Base-by-base conservation (phyloP, 2,329 filamentous ascomycete species). In the Cercospora sp. region DNA sequence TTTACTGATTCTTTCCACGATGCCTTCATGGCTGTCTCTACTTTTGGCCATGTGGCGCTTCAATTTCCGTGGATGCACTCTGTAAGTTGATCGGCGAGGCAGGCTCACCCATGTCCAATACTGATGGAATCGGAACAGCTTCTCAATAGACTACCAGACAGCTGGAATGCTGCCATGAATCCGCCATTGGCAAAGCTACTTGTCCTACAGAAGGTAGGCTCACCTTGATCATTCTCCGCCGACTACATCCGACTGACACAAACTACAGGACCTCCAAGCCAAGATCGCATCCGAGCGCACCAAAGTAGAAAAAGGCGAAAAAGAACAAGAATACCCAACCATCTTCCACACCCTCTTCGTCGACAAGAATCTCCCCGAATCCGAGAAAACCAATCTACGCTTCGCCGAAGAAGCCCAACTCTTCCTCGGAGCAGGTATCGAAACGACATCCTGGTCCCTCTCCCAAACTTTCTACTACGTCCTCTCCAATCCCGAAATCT, bases 331-430 rank as follows among this genome's bases (percentile, higher is more conserved):
- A 55, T 66, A 70, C 28, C 67, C 69, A 3, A 74, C 72, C 12
- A 73, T 72, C 63, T 72, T 73, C 63, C 71, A 74, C 24, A 71
- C 68, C 12, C 66, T 75, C 1, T 61, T 72, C 5, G 49, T 67
- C 43, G 72, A 70, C 37, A 32, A 64, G 21, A 67, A 63, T 12
- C 61, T 75, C 30, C 70, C 70, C 24, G 65, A 69, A 61, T 68
- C 32, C 34, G 73, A 75, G 57, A 72, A 72, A 53, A 66, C 67
- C 16, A 68, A 68, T 7, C 64, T 71, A 1, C 64, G 74, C 18
- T 55, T 76, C 16, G 67, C 60, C 4, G 70, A 75, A 55, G 74
- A 76, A 67, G 74, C 67, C n/a, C 70, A 71, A 37, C 71, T 72
- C 8, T 53, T 76, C 24, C 66, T 75, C 34, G 70, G 69, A 18